Evolutionary conservation across 345 rosid species (phyloP), one percentile per base, ranked within the genome.

Genomic region (Fremontodendron californicum): DNA sequence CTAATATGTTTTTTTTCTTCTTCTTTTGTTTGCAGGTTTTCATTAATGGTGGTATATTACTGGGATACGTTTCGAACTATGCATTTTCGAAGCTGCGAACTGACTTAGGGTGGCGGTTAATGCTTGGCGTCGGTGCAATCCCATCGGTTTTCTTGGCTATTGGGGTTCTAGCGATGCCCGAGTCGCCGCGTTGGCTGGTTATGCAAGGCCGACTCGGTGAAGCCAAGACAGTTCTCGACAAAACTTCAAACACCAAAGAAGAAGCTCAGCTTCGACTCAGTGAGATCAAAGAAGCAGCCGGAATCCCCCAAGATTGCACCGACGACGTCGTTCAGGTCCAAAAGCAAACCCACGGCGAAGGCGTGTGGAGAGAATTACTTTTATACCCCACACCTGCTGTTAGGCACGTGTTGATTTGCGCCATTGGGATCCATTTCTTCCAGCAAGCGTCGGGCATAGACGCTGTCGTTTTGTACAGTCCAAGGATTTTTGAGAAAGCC

Each of bases 121-220:
- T 96, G 99, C 92, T 96, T n/a, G 98, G 98, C 9, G 4, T 88
- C 42, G 94, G 97, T 0, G 92, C 89, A 21, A 0, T 96, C 16
- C 97, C 99, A 4, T 90, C 99, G 0, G 87, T 93, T 2, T 2
- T 92, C 12, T 83, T 96, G 42, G 92, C 85, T 0, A 0, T 86
- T 25, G 91, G 84, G 1, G 95, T 93, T 68, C 63, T 96, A 0
- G 85, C 79, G 21, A 96, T 96, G 99, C 99, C 98, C 7, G 98
- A 96, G 78, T 96, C 99, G 1, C 98, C 99, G 1, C 90, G 99
- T 51, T 96, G 99, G 99, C 86, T 96, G 16, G 90, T 96, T 54
- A 85, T 96, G 89, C 98, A 94, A 75, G 99, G 98, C 61, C 87
- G 92, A 25, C 89, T 96, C 4, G 94, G 90, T 0, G 97, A 92